Evolutionary conservation across 495 filamentous ascomycete species (phyloP).

Genomic region (Schizothecium vesticola): DNA sequence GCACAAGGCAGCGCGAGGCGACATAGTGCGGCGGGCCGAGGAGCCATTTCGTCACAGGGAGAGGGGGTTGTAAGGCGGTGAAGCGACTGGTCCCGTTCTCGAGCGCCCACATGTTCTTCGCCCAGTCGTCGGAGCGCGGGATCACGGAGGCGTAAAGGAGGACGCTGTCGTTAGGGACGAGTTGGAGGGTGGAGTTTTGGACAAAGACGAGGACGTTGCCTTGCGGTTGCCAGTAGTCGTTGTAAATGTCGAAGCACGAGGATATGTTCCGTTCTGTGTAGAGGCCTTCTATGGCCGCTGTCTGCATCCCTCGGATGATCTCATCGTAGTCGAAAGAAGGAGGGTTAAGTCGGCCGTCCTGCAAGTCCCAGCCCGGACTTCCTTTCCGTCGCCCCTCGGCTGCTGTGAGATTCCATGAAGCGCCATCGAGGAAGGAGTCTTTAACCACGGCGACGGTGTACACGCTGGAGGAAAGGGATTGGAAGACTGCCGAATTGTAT

Average conservation of each 20-base stretch:
- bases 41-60: slow-evolving; percentile 18
- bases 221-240: slow-evolving; percentile 24
- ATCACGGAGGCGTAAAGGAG: slow-evolving; percentile 25
- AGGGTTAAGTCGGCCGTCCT: slow-evolving; percentile 10
- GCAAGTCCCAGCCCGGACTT: slow-evolving; percentile 12
- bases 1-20: slow-evolving; percentile 20
- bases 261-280: slow-evolving; percentile 18
- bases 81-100: slow-evolving; percentile 15
- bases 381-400: slow-evolving; percentile 2
- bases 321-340: slow-evolving; percentile 11
- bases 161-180: slow-evolving; percentile 19
- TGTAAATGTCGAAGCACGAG: slow-evolving; percentile 25
- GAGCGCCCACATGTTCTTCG: slow-evolving; percentile 32
- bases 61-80: not conserved
- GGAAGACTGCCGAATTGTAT: slow-evolving; percentile 41
- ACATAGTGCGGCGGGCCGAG: slow-evolving; percentile 22
- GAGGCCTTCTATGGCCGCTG: slow-evolving; percentile 2
- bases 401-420: slow-evolving; percentile 8
- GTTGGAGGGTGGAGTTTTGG: slow-evolving; percentile 14
- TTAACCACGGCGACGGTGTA: slow-evolving; percentile 32
- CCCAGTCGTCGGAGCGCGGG: slow-evolving; percentile 25
- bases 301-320: slow-evolving; percentile 21
- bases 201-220: slow-evolving; percentile 29
- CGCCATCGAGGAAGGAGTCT: slow-evolving; percentile 22
- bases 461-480: slow-evolving; percentile 33